Percentiles rank a stretch among this genome's conserved stretches.
Conservation (phyloP, 257 asterid genomes). For the Plantago ovata region DNA sequence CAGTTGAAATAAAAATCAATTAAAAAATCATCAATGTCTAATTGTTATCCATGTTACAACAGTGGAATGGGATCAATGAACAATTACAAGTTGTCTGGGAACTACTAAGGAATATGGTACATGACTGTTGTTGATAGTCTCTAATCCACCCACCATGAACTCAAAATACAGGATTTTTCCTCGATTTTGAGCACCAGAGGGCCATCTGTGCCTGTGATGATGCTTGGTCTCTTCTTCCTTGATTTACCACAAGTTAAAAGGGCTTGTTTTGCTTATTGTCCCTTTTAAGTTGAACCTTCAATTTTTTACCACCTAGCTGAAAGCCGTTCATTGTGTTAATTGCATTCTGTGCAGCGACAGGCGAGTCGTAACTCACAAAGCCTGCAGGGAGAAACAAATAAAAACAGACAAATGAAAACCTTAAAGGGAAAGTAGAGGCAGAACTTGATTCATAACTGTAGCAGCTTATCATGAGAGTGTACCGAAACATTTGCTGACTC, state of each 20-base stretch:
- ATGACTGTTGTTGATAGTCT: slow-evolving; percentile 25
- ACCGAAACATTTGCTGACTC: slow-evolving; percentile 97
- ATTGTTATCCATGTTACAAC: slow-evolving; percentile 51
- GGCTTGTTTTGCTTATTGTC: slow-evolving; percentile 58
- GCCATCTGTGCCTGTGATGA: slow-evolving; percentile 29
- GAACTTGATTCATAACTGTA: slow-evolving; percentile 5
- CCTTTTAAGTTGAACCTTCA: slow-evolving; percentile 94
- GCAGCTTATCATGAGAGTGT: slow-evolving; percentile 16
- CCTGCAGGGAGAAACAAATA: slow-evolving; percentile 39
- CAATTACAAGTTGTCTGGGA: slow-evolving; percentile 59
- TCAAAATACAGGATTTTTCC: slow-evolving; percentile 34
- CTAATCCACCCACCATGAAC: slow-evolving; percentile 27
- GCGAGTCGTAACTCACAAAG: slow-evolving; percentile 87
- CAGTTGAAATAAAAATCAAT: slow-evolving; percentile 39
- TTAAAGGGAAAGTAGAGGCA: slow-evolving; percentile 2
- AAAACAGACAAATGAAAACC: not conserved
- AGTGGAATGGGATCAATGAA: slow-evolving; percentile 50
- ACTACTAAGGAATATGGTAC: slow-evolving; percentile 35
- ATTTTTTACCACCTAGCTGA: slow-evolving; percentile 81
- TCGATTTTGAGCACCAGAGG: slow-evolving; percentile 31
- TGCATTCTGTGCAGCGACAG: slow-evolving; percentile 80
- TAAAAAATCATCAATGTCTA: slow-evolving; percentile 44
- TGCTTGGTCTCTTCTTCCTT: slow-evolving; percentile 19
- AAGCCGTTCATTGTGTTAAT: slow-evolving; percentile 80
- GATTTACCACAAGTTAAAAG: slow-evolving; percentile 44